Evolutionary conservation across 177 flowering plant species (phyloP).

Genomic region (Vitis hybrid): DNA sequence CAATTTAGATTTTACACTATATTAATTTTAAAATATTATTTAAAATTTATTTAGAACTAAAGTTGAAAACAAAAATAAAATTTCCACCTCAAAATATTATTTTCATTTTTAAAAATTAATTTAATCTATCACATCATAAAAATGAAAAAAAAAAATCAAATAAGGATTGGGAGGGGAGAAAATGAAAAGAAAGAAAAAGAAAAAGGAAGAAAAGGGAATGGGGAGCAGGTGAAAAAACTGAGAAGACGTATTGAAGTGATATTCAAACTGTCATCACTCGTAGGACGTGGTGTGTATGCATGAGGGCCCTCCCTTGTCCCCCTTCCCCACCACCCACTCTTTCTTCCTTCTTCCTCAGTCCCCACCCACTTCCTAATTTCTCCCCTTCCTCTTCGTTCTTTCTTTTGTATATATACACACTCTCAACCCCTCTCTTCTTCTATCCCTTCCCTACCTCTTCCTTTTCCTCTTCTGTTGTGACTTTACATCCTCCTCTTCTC

Average conservation of each 20-base stretch:
- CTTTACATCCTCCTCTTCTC: not conserved
- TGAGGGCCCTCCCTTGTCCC: conserved; percentile 16
- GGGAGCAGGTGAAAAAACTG: conserved; percentile 11
- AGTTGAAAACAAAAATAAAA: no score
- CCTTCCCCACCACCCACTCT: not conserved
- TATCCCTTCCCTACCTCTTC: conserved; percentile 1
- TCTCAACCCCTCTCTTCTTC: not conserved
- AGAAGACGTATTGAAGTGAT: conserved; percentile 20
- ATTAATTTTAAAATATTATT: no score
- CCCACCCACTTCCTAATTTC: not conserved
- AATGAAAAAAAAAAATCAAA: no score
- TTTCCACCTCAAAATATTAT: no score
- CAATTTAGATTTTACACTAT: no score
- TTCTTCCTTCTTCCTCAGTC: not conserved
- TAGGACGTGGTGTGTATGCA: conserved; percentile 13
- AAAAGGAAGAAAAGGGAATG: not conserved
- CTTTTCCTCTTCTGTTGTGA: not conserved
- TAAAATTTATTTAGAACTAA: no score
- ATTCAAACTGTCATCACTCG: conserved; percentile 22
- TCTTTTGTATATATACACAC: not conserved
- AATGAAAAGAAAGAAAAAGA: not conserved
- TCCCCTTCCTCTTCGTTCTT: not conserved
- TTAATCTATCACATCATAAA: no score
- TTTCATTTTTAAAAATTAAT: no score
- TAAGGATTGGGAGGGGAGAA: not conserved